These are phyloP conservation scores for Didymella sp. DNA, from an alignment of 2,329 filamentous ascomycete genomes.

Conservation along the genomic window DNA sequence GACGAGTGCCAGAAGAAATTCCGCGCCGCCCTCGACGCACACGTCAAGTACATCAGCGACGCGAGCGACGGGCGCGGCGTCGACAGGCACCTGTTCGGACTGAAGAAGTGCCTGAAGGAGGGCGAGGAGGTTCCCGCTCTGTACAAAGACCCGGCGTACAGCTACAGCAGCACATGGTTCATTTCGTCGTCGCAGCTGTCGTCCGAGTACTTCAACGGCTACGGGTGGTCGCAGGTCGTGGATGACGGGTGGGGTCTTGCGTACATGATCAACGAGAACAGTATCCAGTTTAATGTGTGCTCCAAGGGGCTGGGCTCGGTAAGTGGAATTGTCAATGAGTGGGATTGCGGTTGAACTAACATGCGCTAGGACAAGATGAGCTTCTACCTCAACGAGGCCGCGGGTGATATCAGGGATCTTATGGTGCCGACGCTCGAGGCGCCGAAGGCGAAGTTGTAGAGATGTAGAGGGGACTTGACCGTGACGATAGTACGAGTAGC, in stretches of 20 bases:
- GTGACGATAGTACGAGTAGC: not conserved
- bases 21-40: slow-evolving; percentile 79
- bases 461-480: not conserved
- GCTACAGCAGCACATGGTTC: slow-evolving; percentile 88
- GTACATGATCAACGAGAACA: slow-evolving; percentile 99
- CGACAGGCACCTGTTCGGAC: slow-evolving; percentile 94
- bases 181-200: slow-evolving; percentile 88
- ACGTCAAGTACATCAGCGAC: slow-evolving; percentile 88
- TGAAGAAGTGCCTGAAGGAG: slow-evolving; percentile 86
- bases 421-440: slow-evolving; percentile 79
- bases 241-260: slow-evolving; percentile 96
- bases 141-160: slow-evolving; percentile 84
- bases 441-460: slow-evolving; percentile 86
- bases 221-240: slow-evolving; percentile 98
- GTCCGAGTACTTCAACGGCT: slow-evolving; percentile 98
- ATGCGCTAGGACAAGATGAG: slow-evolving; percentile 76
- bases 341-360: not conserved
- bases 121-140: slow-evolving; percentile 83
- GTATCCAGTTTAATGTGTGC: slow-evolving; percentile 97
- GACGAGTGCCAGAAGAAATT: slow-evolving; percentile 76
- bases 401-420: slow-evolving; percentile 85
- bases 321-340: slow-evolving; percentile 27
- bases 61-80: slow-evolving; percentile 93
- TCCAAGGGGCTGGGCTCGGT: slow-evolving; percentile 85
- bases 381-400: slow-evolving; percentile 93